Conservation (phyloP, 2,329 filamentous ascomycete genomes). For the Metarhizium sp. region DNA sequence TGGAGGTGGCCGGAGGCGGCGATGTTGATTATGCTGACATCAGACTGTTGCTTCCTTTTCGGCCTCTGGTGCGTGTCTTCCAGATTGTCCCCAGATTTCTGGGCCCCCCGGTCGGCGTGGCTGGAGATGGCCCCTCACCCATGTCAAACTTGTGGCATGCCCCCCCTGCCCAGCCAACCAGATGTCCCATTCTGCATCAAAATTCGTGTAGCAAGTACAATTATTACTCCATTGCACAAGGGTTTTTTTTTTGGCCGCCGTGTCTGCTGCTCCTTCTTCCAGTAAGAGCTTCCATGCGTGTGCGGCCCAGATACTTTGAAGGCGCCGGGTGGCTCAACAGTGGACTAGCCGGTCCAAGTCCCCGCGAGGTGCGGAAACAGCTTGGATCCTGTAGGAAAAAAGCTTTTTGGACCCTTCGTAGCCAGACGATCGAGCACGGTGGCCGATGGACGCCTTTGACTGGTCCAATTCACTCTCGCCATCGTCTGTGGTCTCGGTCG, state of each 20-base stretch:
- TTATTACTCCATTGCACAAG: too few relatives aligned
- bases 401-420: constrained; percentile 6
- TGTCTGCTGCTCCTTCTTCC: not conserved
- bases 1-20: not conserved
- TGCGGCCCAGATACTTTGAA: too few relatives aligned
- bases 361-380: not conserved
- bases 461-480: constrained; percentile 6
- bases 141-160: not conserved
- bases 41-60: not conserved
- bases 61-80: not conserved
- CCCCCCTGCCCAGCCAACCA: not conserved
- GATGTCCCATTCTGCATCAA: not conserved
- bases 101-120: not conserved
- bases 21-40: not conserved
- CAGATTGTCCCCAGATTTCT: constrained; percentile 2
- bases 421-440: constrained; percentile 11
- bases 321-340: too few relatives aligned
- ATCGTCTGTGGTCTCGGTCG: constrained; percentile 5
- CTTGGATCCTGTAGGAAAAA: constrained; percentile 4
- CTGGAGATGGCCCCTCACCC: not conserved
- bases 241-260: not conserved
- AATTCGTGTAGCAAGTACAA: not conserved
- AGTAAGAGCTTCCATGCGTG: too few relatives aligned
- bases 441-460: constrained; percentile 8
- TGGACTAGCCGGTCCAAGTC: not conserved